Evolutionary conservation across 1,284 basidiomycete genomes (phyloP).

Genomic region (Ustilago vetiveriae): DNA sequence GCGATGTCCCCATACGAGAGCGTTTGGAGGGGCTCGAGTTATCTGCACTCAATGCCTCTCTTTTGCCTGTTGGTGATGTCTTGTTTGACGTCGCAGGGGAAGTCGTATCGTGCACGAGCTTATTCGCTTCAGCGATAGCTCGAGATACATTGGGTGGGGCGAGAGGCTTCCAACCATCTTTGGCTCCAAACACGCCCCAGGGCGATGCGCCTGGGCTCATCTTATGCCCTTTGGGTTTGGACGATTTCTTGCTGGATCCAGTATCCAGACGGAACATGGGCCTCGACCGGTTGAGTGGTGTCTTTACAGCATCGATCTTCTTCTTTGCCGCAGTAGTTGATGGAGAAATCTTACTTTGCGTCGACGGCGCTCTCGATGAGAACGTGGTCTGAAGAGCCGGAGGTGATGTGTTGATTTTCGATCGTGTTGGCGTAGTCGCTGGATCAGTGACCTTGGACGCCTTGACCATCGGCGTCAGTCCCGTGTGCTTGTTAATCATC

Average conservation of each 20-base stretch:
- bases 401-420: constrained; percentile 12
- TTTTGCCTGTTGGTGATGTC: constrained; percentile 18
- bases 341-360: constrained; percentile 3
- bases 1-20: constrained; percentile 3
- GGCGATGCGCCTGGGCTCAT: constrained; percentile 33
- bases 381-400: constrained; percentile 7
- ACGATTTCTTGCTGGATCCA: constrained; percentile 33
- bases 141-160: constrained; percentile 35
- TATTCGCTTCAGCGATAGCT: constrained; percentile 36
- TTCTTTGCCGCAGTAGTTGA: constrained; percentile 19
- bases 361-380: background rate
- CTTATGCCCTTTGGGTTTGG: constrained; percentile 38
- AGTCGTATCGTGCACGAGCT: constrained; percentile 14
- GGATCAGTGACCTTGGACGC: constrained; percentile 19
- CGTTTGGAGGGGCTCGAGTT: constrained; percentile 26
- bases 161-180: constrained; percentile 44
- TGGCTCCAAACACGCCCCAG: constrained; percentile 42
- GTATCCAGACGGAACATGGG: constrained; percentile 47
- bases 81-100: background rate
- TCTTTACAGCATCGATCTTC: constrained; percentile 13
- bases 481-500: constrained; percentile 9
- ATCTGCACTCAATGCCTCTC: constrained; percentile 2
- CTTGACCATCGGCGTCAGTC: constrained; percentile 43
- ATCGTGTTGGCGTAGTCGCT: constrained; percentile 28
- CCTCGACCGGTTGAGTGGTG: constrained; percentile 38